A percentile compares a stretch with the other conserved stretches of the same genome.
Conservation (phyloP, 768 basidiomycete genomes). For the Psilocybe cubensis region DNA sequence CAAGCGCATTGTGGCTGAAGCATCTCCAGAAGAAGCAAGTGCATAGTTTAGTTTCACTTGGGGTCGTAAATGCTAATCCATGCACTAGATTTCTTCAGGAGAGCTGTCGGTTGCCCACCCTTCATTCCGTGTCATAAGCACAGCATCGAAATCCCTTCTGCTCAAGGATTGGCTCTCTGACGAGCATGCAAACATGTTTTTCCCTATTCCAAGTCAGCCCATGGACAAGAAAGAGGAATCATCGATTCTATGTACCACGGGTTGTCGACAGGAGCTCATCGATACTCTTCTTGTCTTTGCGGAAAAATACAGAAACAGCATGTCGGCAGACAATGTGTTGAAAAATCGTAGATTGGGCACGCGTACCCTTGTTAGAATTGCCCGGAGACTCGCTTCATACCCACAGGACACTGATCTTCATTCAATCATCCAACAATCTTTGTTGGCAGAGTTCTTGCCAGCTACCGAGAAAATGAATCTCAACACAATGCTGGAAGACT, state of each 20-base stretch:
- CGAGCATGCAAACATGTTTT: constrained; percentile 75
- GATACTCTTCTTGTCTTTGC: constrained; percentile 54
- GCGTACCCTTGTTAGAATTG: constrained; percentile 57
- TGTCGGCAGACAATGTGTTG: constrained; percentile 57
- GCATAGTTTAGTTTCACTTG: background rate
- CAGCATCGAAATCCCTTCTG: constrained; percentile 65
- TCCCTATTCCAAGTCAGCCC: constrained; percentile 60
- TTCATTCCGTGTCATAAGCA: constrained; percentile 63
- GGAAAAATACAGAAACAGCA: constrained; percentile 56
- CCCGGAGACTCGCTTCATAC: constrained; percentile 49
- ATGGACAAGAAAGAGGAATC: constrained; percentile 59
- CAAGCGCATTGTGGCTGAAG: constrained; percentile 58
- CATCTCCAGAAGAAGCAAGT: constrained; percentile 44
- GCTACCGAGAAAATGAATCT: constrained; percentile 59
- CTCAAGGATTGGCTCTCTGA: constrained; percentile 71
- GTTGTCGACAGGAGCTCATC: constrained; percentile 43
- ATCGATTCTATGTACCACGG: constrained; percentile 50
- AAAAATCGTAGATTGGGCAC: constrained; percentile 70
- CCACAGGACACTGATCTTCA: constrained; percentile 50
- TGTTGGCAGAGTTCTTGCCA: constrained; percentile 66
- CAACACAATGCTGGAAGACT: constrained; percentile 52
- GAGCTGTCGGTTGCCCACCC: constrained; percentile 55
- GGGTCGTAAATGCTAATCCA: background rate
- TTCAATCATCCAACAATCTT: constrained; percentile 47
- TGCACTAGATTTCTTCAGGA: constrained; percentile 27